Base-by-base conservation (phyloP, 306 rosid species). In the Sindora glabra region DNA sequence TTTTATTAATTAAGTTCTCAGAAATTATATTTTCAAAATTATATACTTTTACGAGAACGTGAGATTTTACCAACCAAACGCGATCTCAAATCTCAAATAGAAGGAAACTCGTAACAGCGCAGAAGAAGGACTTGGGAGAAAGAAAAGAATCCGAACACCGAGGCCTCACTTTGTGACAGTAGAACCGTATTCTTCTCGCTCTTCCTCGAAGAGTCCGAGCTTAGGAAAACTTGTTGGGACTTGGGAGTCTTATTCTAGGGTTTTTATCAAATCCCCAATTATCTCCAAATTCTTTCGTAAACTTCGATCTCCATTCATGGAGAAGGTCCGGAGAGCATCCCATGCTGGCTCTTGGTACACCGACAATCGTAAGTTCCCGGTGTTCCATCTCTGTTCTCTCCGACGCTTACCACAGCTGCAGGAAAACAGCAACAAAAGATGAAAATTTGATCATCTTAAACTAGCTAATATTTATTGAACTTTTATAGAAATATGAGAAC, bases 331-430 rank as follows among this genome's bases (percentile, higher is more conserved):
- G 67, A 83, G 76, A 72, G 77, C 97, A 18, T 77, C 92, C 27
- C 97, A 89, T 65, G 95, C 89, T 34, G 97, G 97, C 70, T 83
- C 92, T 27, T 89, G 97, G 97, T 86, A 89, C 81, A 81, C 87
- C 34, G 80, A 79, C 68, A 75, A 89, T 59, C 83, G 97, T 89
- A 75, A 83, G 97, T 70, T 30, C 19, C 13, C 48, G 61, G 38
- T 40, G 14, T 56, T 68, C 42, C 12, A 5, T 5, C 29, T 23
- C 25, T 10, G 11, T 42, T 1, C 22, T 32, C 49, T 23, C 44
- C 14, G n/a, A 9, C 5, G 12, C n/a, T 13, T 57, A 10, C 33
- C 53, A 17, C 10, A 49, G 24, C 22, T 13, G 19, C 2, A 16
- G 29, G 10, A 6, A 46, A 29, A 44, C 16, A 2, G 41, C 6